Conservation (phyloP, 352 stramenopile genomes). For the Globisporangium alternatum region DNA sequence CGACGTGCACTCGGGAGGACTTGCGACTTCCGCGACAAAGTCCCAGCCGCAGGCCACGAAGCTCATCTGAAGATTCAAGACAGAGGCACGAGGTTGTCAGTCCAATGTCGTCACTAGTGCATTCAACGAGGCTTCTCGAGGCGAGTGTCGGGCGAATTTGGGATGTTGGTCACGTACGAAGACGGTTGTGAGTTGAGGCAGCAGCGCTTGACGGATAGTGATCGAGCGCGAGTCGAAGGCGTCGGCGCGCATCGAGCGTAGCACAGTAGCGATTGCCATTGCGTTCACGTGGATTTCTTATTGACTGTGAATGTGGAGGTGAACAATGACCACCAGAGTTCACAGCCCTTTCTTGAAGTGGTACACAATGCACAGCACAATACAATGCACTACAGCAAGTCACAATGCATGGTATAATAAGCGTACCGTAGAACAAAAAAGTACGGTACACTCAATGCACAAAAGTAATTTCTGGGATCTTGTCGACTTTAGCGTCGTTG, state of each 20-base stretch:
- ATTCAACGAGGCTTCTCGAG: not conserved
- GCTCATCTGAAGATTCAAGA: conserved; percentile 3
- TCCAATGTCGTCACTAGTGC: not conserved
- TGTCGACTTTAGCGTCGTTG: not conserved
- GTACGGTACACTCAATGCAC: too few species aligned
- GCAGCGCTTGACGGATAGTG: conserved; percentile 4
- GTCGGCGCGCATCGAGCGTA: not conserved
- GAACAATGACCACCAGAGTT: not conserved
- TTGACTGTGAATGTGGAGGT: not conserved
- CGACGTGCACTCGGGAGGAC: not conserved
- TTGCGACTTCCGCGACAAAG: conserved; percentile 10
- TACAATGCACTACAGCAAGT: not conserved
- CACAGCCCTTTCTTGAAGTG: not conserved
- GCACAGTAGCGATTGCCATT: not conserved
- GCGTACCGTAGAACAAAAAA: too few species aligned
- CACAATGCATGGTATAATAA: not conserved
- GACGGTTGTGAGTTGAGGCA: conserved; percentile 5
- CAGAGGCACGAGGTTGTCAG: not conserved
- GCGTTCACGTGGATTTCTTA: not conserved
- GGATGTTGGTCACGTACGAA: conserved; percentile 2
- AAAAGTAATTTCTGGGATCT: not conserved
- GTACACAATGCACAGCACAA: not conserved
- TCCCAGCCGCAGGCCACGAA: conserved; percentile 17
- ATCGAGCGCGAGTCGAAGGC: conserved; percentile 8
- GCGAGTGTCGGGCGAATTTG: too few species aligned